Conservation (phyloP, 805 yeast species). For the Cyberlindnera petersonii region DNA sequence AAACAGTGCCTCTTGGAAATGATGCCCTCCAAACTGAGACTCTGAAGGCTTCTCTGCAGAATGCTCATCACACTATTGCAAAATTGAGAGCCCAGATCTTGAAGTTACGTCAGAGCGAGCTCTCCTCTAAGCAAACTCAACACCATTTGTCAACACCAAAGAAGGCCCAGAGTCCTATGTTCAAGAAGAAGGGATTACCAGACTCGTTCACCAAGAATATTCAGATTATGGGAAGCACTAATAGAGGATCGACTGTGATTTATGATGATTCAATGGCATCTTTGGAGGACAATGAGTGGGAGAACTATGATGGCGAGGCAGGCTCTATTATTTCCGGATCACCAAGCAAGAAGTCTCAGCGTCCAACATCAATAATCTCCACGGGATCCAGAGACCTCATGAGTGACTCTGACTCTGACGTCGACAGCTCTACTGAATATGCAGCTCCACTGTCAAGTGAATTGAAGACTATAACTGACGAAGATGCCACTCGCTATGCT, state of each 20-base stretch:
- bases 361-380: slow-evolving; percentile 18
- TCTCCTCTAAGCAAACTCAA: slow-evolving; percentile 15
- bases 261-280: slow-evolving; percentile 23
- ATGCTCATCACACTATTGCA: slow-evolving; percentile 60
- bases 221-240: slow-evolving; percentile 22
- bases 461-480: slow-evolving; percentile 18
- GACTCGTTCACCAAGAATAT: slow-evolving; percentile 17
- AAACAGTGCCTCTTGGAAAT: slow-evolving; percentile 37
- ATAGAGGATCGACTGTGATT: slow-evolving; percentile 25
- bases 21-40: slow-evolving; percentile 61
- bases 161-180: slow-evolving; percentile 18
- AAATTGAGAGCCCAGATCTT: slow-evolving; percentile 43
- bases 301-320: slow-evolving; percentile 26
- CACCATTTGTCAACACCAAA: slow-evolving; percentile 5
- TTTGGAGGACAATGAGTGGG: slow-evolving; percentile 27
- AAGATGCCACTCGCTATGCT: slow-evolving; percentile 31
- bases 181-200: slow-evolving; percentile 13
- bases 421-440: slow-evolving; percentile 21
- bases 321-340: slow-evolving; percentile 17
- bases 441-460: slow-evolving; percentile 25
- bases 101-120: slow-evolving; percentile 26
- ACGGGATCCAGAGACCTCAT: slow-evolving; percentile 14
- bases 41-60: slow-evolving; percentile 56
- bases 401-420: slow-evolving; percentile 26
- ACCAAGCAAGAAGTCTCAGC: slow-evolving; percentile 15